These are phyloP conservation scores for Suhomyces bokatorum DNA, from an alignment of 1,139 yeast genomes.

Conservation along the genomic window DNA sequence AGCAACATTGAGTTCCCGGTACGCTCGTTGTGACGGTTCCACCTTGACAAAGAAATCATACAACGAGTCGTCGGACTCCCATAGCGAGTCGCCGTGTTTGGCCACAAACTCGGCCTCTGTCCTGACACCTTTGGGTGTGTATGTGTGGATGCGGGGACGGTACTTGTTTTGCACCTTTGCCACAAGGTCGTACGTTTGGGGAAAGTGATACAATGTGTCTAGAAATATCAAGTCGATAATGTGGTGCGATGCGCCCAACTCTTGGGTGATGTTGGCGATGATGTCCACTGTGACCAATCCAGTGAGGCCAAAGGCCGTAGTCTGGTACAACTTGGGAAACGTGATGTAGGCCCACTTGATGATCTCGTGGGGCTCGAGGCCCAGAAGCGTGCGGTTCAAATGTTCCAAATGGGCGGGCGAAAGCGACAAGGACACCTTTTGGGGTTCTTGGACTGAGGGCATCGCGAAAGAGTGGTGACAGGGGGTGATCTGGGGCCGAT, in stretches of 20 bases:
- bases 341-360: conserved; percentile 80
- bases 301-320: conserved; percentile 93
- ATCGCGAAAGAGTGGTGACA: not conserved
- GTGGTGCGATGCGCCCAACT: conserved; percentile 25
- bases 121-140: conserved; percentile 58
- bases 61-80: conserved; percentile 80
- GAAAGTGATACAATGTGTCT: conserved; percentile 91
- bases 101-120: conserved; percentile 65
- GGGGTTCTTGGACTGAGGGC: not conserved
- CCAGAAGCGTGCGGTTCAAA: conserved; percentile 60
- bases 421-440: conserved; percentile 14
- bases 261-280: conserved; percentile 53
- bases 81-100: conserved; percentile 71
- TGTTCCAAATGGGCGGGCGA: conserved; percentile 51
- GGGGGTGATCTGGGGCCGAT: no score
- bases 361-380: conserved; percentile 67
- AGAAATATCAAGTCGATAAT: conserved; percentile 78
- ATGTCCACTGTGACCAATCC: conserved; percentile 89
- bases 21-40: conserved; percentile 89
- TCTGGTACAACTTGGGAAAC: conserved; percentile 80
- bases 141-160: conserved; percentile 55
- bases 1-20: conserved; percentile 62
- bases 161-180: conserved; percentile 58
- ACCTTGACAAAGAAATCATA: conserved; percentile 90
- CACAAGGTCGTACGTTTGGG: conserved; percentile 83